Percentiles rank a stretch among this genome's conserved stretches.
Conservation (phyloP, 108 stramenopile genomes). For the Cyclotella atomus region DNA sequence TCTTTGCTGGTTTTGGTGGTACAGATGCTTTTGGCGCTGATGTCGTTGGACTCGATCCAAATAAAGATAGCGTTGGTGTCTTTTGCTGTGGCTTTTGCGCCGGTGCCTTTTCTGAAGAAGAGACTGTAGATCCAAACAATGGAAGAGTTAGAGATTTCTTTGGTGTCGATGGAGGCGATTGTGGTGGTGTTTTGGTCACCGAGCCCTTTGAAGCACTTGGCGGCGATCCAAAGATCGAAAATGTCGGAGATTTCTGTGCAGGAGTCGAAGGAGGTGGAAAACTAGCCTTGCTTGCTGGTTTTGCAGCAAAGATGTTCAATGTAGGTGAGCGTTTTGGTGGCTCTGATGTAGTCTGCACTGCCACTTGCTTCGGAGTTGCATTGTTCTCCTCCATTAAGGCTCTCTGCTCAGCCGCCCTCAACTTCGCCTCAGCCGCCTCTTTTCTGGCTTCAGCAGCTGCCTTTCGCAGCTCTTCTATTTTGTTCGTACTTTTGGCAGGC, state of each 20-base stretch:
- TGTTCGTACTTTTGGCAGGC: not conserved
- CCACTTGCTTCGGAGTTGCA: too few relatives aligned
- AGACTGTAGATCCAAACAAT: not conserved
- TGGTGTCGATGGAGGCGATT: not conserved
- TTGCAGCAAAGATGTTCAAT: too few relatives aligned
- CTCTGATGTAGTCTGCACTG: too few relatives aligned
- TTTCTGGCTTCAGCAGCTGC: constrained; percentile 21
- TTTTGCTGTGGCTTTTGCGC: not conserved
- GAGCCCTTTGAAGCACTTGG: not conserved
- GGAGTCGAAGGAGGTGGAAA: not conserved
- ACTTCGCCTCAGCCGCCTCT: constrained; percentile 36
- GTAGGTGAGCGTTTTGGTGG: too few relatives aligned
- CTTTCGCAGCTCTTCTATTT: constrained; percentile 27
- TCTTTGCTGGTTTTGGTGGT: constrained; percentile 1
- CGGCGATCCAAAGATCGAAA: constrained; percentile 1
- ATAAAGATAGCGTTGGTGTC: constrained; percentile 4
- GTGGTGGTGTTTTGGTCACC: not conserved
- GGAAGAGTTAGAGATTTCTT: not conserved
- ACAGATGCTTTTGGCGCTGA: not conserved
- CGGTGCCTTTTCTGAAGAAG: not conserved
- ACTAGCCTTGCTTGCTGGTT: not conserved
- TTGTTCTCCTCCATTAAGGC: not conserved
- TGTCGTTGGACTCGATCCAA: not conserved
- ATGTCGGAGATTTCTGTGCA: not conserved
- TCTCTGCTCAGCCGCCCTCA: constrained; percentile 24